Percentiles rank a stretch among this genome's conserved stretches.
phyloP scores from a whole-genome alignment of 441 rosid species.

The Sinapis alba region DNA sequence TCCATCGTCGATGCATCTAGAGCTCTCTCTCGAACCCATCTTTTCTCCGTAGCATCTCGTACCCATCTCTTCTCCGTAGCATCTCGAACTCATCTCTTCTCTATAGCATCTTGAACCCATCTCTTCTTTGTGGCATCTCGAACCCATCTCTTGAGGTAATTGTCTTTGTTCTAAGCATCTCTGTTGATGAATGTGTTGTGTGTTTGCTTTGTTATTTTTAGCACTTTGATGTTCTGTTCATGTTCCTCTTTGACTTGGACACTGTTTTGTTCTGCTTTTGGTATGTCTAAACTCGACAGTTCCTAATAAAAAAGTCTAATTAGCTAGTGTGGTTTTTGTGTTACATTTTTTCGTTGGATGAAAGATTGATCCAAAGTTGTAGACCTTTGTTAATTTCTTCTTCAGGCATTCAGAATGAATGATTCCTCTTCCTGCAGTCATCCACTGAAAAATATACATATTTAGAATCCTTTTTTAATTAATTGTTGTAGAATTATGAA shows the following conservation, averaged over 20 bases:
- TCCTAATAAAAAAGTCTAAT: neutral
- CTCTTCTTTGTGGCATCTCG: too few relatives aligned
- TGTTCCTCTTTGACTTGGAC: too few relatives aligned
- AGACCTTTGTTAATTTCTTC: conserved; percentile 68
- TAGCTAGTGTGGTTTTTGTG: neutral
- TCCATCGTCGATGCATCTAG: too few relatives aligned
- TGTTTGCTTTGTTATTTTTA: neutral
- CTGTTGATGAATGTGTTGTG: neutral
- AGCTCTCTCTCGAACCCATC: too few relatives aligned
- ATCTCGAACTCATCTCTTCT: too few relatives aligned
- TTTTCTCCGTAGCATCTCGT: too few relatives aligned
- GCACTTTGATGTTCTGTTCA: neutral
- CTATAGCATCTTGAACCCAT: too few relatives aligned
- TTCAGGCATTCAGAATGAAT: conserved; percentile 96
- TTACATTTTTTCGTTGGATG: conserved; percentile 82
- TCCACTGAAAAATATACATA: conserved; percentile 57
- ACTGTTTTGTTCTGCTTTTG: too few relatives aligned
- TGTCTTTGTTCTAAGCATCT: too few relatives aligned
- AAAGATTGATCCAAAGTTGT: conserved; percentile 90
- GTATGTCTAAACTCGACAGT: too few relatives aligned
- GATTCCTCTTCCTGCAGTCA: conserved; percentile 97
- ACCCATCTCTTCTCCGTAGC: too few relatives aligned
- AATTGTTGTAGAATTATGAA: neutral
- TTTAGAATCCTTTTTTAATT: neutral
- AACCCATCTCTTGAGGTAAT: too few relatives aligned